Percentiles rank a stretch among this genome's conserved stretches.
phyloP scores from a whole-genome alignment of 2,329 filamentous ascomycete genomes.

The Aspergillus calidoustus region DNA sequence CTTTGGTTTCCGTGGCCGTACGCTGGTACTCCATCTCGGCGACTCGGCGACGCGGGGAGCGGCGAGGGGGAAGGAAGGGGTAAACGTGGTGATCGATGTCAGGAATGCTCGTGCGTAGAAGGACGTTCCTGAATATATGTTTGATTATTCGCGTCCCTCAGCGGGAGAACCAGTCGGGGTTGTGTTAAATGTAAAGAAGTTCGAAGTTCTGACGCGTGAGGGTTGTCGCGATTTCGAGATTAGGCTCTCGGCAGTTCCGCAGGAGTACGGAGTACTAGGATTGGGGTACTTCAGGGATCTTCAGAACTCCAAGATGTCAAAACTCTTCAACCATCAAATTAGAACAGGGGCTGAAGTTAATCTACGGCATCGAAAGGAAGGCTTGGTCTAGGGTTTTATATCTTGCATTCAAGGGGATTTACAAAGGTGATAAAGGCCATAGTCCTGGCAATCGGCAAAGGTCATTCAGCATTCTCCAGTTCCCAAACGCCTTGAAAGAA shows the following conservation, averaged over 20 bases:
- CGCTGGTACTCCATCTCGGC: slow-evolving; percentile 50
- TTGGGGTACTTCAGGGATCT: neutral
- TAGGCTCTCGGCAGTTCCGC: slow-evolving; percentile 8
- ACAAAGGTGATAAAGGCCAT: neutral
- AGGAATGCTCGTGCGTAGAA: slow-evolving; percentile 29
- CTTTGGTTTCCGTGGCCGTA: slow-evolving; percentile 50
- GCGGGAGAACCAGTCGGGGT: neutral
- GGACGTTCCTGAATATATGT: neutral
- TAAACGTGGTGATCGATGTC: slow-evolving; percentile 19
- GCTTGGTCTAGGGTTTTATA: slow-evolving; percentile 4
- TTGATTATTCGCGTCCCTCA: slow-evolving; percentile 11
- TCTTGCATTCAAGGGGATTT: neutral
- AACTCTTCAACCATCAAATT: neutral
- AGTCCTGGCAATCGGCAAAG: slow-evolving; percentile 5
- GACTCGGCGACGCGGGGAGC: slow-evolving; percentile 18
- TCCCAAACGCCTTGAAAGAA: slow-evolving; percentile 6
- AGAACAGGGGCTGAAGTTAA: neutral
- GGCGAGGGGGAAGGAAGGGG: slow-evolving; percentile 10
- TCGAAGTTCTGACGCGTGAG: slow-evolving; percentile 9
- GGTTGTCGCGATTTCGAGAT: slow-evolving; percentile 13
- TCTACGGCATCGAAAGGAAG: neutral
- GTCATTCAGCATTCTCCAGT: neutral
- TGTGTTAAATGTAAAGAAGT: neutral
- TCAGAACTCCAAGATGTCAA: neutral
- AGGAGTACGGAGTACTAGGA: neutral